phyloP scores from a whole-genome alignment of 2,329 filamentous ascomycete species.

The Leptodontidium sp. region DNA sequence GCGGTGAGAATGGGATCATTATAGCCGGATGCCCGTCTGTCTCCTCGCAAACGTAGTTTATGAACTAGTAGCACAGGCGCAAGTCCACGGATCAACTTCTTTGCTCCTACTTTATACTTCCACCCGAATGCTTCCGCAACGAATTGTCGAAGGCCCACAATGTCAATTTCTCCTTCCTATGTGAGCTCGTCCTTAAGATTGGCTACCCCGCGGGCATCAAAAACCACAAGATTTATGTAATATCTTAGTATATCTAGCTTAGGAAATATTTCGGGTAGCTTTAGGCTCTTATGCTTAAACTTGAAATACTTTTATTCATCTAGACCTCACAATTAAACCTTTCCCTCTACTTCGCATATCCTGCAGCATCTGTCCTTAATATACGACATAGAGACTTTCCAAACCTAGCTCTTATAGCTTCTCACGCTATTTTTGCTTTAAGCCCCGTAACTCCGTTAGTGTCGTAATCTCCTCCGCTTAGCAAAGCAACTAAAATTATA shows the following conservation, averaged over 20 bases:
- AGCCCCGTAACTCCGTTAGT: constrained; percentile 90
- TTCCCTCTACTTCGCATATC: constrained; percentile 74
- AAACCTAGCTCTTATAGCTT: constrained; percentile 89
- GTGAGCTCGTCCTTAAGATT: constrained; percentile 60
- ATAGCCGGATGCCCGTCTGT: constrained; percentile 48
- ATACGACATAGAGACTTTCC: constrained; percentile 68
- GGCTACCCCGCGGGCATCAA: constrained; percentile 63
- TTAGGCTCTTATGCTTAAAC: constrained; percentile 75
- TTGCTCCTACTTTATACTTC: constrained; percentile 79
- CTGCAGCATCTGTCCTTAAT: constrained; percentile 56
- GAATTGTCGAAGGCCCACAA: constrained; percentile 75
- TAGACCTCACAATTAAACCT: constrained; percentile 76
- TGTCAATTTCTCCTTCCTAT: constrained; percentile 72
- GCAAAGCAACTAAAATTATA: constrained; percentile 92
- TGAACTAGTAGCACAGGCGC: constrained; percentile 79
- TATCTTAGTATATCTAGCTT: constrained; percentile 80
- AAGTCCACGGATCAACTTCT: constrained; percentile 83
- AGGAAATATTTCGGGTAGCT: constrained; percentile 83
- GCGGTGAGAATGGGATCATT: constrained; percentile 46
- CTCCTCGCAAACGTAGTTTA: constrained; percentile 57
- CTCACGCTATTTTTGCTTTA: constrained; percentile 86
- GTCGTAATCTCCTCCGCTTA: constrained; percentile 95
- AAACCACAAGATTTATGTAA: constrained; percentile 89
- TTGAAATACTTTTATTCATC: constrained; percentile 86
- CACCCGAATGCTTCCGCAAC: constrained; percentile 85